Evolutionary conservation across 2,329 filamentous ascomycete species (phyloP), one percentile per base, ranked within the genome.

Genomic region (Fusarium xylarioides): DNA sequence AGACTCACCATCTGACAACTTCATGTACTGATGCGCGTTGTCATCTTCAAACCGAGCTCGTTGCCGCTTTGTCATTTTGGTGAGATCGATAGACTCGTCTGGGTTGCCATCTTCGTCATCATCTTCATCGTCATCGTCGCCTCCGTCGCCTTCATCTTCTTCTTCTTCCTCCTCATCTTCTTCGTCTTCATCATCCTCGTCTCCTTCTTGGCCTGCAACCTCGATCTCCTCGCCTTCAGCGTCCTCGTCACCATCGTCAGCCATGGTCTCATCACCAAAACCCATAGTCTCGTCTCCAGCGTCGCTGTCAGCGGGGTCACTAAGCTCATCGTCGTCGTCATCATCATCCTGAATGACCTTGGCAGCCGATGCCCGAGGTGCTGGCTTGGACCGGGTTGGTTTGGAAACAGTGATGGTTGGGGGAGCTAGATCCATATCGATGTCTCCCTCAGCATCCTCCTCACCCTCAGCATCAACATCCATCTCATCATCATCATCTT

Each of bases 31-130:
- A 78, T 84, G 86, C 49, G 83, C 85, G 72, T 67, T 67, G 21
- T 80, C 85, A 42, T 89, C 88, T 58, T 89, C 88, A 56, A 90
- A 89, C 21, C 88, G 85, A 32, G 89, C 89, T 43, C 89, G 83
- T 76, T 91, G 89, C 28, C 89, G 84, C 75, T 88, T 88, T 9
- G 89, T 91, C 87, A 91, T 88, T 80, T 89, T 89, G 40, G 86
- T 84, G 38, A 90, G 79, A 74, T 90, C 87, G 1, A 86, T 87
- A 9, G 87, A 86, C 46, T 83, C 88, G 10, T 81, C 87, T 40
- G 83, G 82, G 75, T 85, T 88, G 65, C 83, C 85, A 8, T 79
- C 80, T 16, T 84, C 84, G 16, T 85, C 85, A 62, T 83, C 86
- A 38, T 81, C 44, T 47, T 28, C 84, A 61, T 83, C 86, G 37